Base-by-base conservation (phyloP, 1,139 yeast genomes). In the Entelexis paramagnoliae region DNA sequence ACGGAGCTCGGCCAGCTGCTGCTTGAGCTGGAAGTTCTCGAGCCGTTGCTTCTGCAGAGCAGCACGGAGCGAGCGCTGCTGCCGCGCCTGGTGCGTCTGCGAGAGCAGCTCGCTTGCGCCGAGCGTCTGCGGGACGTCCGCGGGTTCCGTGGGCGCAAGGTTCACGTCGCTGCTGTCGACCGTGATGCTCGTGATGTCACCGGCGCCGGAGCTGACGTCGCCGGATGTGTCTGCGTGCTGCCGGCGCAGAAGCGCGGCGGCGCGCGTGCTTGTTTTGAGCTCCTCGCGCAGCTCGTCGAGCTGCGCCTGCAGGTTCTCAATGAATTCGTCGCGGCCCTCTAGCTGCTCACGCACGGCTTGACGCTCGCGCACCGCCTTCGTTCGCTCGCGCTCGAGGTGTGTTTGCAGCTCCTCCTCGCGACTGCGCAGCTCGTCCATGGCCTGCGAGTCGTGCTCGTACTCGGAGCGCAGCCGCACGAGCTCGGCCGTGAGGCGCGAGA, bases 371-470 rank as follows among this genome's bases (percentile, higher is more conserved):
- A 11, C 16, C 8, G 44, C 45, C 6, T 45, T 36, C 13, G 49
- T 22, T n/a, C 32, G 36, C 26, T 30, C 46, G 11, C 28, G 36
- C 30, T 28, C 34, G 26, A 52, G 33, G 13, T n/a, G 29, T 2
- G 45, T 13, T 43, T 17, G n/a, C 28, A 54, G 43, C 39, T 52
- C 52, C 32, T 68, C 66, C 49, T 74, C 70, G 22, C 66, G 68
- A 2, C 64, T 59, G 56, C 69, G 68, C 44, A 75, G 58, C 44
- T 67, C 68, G 14, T 68, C 69, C 47, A 72, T 70, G 39, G 69
- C 68, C 11, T 74, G 65, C 7, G 71, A 63, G 56, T 39, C 36
- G 62, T 81, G 83, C 53, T 77, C 76, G 60, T 84, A 89, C 62
- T 80, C 68, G 54, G 41, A 7, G 24, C 46, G 35, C n/a, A 48